phyloP scores from a whole-genome alignment of 805 yeast species.

The Ogataea methylovora region DNA sequence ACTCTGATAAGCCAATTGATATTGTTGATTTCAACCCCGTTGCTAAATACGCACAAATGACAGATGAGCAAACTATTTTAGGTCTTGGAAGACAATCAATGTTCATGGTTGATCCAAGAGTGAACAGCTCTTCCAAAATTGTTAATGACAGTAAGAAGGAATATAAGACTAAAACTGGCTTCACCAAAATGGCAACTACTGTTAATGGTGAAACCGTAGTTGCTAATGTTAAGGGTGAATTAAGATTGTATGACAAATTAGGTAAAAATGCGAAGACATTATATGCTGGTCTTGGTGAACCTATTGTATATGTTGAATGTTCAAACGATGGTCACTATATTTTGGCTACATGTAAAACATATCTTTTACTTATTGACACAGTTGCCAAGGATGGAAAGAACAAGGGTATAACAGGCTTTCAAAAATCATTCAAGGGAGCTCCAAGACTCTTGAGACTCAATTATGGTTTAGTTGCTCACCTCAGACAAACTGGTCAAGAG shows the following conservation, averaged over 20 bases:
- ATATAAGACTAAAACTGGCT: conserved; percentile 48
- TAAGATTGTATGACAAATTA: conserved; percentile 62
- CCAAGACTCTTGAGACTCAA: conserved; percentile 61
- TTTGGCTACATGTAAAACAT: conserved; percentile 70
- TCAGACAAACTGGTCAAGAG: conserved; percentile 41
- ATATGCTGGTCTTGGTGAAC: conserved; percentile 79
- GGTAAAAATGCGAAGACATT: conserved; percentile 74
- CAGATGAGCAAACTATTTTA: conserved; percentile 64
- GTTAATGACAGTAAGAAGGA: conserved; percentile 48
- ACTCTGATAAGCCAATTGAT: conserved; percentile 32
- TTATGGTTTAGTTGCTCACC: conserved; percentile 66
- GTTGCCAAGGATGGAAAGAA: conserved; percentile 54
- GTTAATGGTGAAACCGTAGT: conserved; percentile 69
- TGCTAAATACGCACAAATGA: conserved; percentile 65
- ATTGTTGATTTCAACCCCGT: conserved; percentile 60
- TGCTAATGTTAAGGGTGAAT: conserved; percentile 68
- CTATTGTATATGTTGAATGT: conserved; percentile 57
- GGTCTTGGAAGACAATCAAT: conserved; percentile 62
- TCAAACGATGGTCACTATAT: conserved; percentile 79
- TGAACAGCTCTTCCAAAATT: conserved; percentile 43
- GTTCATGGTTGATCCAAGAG: conserved; percentile 77
- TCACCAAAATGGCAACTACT: conserved; percentile 62
- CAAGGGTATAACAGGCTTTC: conserved; percentile 55
- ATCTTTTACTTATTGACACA: conserved; percentile 63
- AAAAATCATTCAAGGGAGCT: conserved; percentile 59